A percentile compares a stretch with the other conserved stretches of the same genome.
These are phyloP conservation scores for Gaultheria prostrata DNA, from an alignment of 148 eudicot species.

Conservation along the genomic window DNA sequence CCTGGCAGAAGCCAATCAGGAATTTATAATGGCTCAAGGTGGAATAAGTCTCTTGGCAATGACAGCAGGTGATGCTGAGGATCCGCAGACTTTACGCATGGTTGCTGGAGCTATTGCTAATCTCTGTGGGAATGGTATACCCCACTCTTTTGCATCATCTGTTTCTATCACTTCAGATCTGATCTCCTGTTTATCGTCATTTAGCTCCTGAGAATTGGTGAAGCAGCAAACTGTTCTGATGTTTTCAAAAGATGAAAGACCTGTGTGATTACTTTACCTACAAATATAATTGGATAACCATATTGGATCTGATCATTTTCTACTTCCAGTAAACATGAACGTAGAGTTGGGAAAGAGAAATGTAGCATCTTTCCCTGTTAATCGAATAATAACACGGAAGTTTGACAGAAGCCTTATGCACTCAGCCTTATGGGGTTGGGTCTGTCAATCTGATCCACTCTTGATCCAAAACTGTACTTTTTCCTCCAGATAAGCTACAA, in stretches of 20 bases:
- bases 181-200: neutral
- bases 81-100: constrained; percentile 99
- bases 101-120: constrained; percentile 99
- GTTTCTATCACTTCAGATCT: neutral
- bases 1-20: constrained; percentile 87
- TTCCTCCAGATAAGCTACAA: constrained; percentile 75
- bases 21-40: constrained; percentile 88
- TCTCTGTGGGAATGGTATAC: constrained; percentile 93
- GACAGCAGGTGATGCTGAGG: constrained; percentile 97
- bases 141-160: neutral
- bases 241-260: neutral
- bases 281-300: neutral
- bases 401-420: neutral
- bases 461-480: constrained; percentile 1
- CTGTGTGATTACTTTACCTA: neutral
- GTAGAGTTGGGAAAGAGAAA: neutral
- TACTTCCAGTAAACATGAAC: neutral
- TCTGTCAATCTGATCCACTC: neutral
- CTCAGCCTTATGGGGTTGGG: neutral
- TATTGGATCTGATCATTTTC: neutral
- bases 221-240: neutral
- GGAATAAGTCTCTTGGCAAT: constrained; percentile 87
- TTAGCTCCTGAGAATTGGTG: neutral
- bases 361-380: neutral
- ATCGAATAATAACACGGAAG: neutral